Base-by-base conservation (phyloP, 1,284 basidiomycete genomes). In the Cryptococcus amylolentus region DNA sequence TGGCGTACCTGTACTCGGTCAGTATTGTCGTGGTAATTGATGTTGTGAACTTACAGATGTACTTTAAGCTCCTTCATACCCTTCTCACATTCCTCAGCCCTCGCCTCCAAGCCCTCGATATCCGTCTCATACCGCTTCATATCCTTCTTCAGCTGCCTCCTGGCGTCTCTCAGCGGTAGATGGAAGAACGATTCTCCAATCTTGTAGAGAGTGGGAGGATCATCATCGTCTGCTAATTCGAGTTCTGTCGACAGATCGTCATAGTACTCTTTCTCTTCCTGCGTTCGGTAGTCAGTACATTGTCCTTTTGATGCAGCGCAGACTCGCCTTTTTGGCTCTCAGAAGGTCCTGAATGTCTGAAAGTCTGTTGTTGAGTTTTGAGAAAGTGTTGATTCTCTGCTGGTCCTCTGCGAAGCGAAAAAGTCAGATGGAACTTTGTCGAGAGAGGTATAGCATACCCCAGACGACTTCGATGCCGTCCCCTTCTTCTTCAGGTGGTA, bases 11-110 rank as follows among this genome's bases (percentile, higher is more conserved):
- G 49, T 28, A 7, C 20, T 10, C 55, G 58, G 58, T 49, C 43
- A 42, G 9, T 23, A 20, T 18, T 31, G 14, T n/a, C 28, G 16
- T 28, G 2, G 4, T 5, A 1, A 9, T 12, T 9, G 3, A 13
- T 12, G 31, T 16, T 10, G 20, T 10, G 8, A 13, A 67, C 76
- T 70, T 61, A 76, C 67, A 98, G 75, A 4, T 82, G 75, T 28
- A 91, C 85, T 76, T 98, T 98, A 52, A 98, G 83, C 59, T 85
- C 83, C 69, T 90, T 88, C 95, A 98, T 98, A 63, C 87, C 83
- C 41, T 79, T 82, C 67, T 92, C 88, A 71, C 88, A 92, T 39
- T 86, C 83, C 41, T 87, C 84, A 23, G 85, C 84, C 49, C 82
- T 81, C 1, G 69, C 71, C 23, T 84, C 78, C 18, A 92, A 73